Conservation (phyloP, 306 rosid species). For the Hippophae gyantsensis region DNA sequence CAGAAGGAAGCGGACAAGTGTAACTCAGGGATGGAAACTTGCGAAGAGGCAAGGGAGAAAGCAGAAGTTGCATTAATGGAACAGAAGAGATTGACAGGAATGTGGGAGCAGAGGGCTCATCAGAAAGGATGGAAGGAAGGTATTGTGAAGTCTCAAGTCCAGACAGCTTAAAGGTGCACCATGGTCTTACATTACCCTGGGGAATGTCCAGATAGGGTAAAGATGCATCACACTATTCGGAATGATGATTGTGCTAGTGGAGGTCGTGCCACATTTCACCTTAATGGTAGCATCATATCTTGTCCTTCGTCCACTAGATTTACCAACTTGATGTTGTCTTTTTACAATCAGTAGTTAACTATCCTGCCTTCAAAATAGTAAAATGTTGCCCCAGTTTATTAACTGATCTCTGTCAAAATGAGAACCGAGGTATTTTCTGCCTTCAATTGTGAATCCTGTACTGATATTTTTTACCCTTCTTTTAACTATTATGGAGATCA, state of each 20-base stretch:
- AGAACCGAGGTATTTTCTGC: too few relatives aligned
- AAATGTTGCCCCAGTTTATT: too few relatives aligned
- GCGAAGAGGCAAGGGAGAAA: conserved; percentile 94
- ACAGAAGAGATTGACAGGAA: conserved; percentile 61
- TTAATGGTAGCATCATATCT: conserved; percentile 3
- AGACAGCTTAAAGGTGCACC: conserved; percentile 3
- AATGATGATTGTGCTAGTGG: conserved; percentile 19
- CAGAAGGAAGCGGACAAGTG: conserved; percentile 99
- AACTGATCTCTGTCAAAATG: too few relatives aligned
- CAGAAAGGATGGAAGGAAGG: conserved; percentile 98
- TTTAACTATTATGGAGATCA: too few relatives aligned
- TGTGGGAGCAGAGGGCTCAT: conserved; percentile 93
- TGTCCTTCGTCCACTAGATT: conserved; percentile 11
- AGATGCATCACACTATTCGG: conserved; percentile 12
- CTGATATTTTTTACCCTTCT: too few relatives aligned
- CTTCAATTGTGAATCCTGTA: too few relatives aligned
- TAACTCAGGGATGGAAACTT: conserved; percentile 96
- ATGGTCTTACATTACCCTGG: conserved; percentile 12
- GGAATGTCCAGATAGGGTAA: conserved; percentile 56
- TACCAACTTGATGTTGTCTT: conserved; percentile 15
- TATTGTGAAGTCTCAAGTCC: conserved; percentile 40
- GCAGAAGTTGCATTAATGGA: conserved; percentile 54
- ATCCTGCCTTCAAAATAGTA: too few relatives aligned
- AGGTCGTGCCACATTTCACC: conserved; percentile 8
- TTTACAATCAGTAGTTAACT: conserved; percentile 19